Evolutionary conservation across 2,329 filamentous ascomycete genomes (phyloP), one percentile per base, ranked within the genome.

Genomic region (Ophiostoma novo-ulmi): DNA sequence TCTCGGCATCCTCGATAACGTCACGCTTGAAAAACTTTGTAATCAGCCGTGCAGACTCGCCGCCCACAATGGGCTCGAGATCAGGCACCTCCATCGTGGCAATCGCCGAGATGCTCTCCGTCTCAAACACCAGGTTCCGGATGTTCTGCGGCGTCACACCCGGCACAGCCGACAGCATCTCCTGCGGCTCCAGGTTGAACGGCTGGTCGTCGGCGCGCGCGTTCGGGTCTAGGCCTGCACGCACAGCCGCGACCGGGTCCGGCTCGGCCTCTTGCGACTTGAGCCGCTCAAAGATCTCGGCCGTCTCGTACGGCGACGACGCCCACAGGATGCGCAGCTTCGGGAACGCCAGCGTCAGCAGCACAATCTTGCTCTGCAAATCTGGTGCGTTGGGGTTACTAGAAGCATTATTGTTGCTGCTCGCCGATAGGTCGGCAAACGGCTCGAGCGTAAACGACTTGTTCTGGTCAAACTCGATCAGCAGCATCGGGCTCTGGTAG

Each of bases 401-500:
- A 87, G n/a, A 87, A 17, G 39, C 39, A 14, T 17, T 44, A 5
- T 44, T 44, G 7, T 44, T 26, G 52, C n/a, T 26, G 3, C 13
- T 44, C 22, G 58, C 66, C 5, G 68, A 84, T 69, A 90, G 76
- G 80, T 91, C 89, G 67, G 89, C 89, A 76, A 93, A 86, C 0
- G 91, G 91, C 78, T 94, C 95, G 20, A 99, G 88, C 0, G 94
- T 98, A 80, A 99, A 99, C 4, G 92, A 94, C 79, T 97, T 97
- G 82, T 97, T 94, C 78, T 97, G 91, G 78, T 97, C 94, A 79
- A 99, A 99, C 80, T 99, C 95, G 77, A 99, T 98, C 64, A 99
- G 87, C 7, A 99, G 88, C 87, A 98, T 92, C 0, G 93, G 91
- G 74, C 81, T 89, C 77, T 91, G 91, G 86, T 99, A 99, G 81